These are phyloP conservation scores for Neurospora sp. DNA, from an alignment of 495 filamentous ascomycete species.

Conservation along the genomic window DNA sequence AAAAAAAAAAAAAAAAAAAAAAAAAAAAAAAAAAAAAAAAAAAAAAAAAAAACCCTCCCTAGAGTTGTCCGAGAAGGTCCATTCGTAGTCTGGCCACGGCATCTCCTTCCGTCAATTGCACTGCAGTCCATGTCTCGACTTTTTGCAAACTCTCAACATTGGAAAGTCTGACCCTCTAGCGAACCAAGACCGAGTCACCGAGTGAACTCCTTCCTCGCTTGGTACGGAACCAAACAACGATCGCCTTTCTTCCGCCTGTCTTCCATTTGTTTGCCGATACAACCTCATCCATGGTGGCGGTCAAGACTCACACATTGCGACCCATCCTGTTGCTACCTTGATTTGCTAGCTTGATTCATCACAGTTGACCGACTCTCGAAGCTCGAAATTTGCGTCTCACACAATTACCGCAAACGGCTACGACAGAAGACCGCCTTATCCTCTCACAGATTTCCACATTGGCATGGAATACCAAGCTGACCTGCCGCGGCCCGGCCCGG, in stretches of 20 bases:
- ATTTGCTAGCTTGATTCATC: neutral
- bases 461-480: neutral
- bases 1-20: too few relatives aligned
- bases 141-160: neutral
- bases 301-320: neutral
- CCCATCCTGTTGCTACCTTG: neutral
- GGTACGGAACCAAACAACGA: neutral
- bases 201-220: neutral
- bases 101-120: neutral
- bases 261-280: neutral
- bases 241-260: neutral
- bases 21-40: neutral
- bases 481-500: constrained; percentile 9
- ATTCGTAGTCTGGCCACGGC: neutral
- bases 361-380: neutral
- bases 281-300: neutral
- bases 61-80: neutral
- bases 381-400: neutral
- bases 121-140: neutral
- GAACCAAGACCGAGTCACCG: neutral
- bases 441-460: neutral
- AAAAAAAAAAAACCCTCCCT: neutral
- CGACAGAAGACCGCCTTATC: neutral
- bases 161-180: neutral
- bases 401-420: neutral